Percentiles rank a stretch among this genome's conserved stretches.
phyloP scores from a whole-genome alignment of 352 stramenopile genomes.

The Phytopythium boreale region DNA sequence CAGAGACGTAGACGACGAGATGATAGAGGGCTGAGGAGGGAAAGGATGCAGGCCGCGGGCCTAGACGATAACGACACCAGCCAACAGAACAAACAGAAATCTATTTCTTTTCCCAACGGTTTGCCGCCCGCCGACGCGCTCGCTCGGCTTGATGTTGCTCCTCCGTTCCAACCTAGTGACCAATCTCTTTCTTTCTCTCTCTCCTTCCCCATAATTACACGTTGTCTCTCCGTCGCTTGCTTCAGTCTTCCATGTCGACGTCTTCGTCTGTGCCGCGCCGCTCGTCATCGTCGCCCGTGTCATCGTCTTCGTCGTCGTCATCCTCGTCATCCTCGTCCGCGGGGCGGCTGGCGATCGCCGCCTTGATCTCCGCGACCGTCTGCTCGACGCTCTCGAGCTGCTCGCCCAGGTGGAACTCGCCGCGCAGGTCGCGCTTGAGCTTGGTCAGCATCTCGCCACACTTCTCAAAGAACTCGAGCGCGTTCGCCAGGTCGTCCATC shows the following conservation, averaged over 20 bases:
- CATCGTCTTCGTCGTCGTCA: conserved; percentile 43
- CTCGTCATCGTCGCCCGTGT: conserved; percentile 26
- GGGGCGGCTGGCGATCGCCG: conserved; percentile 53
- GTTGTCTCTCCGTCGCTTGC: conserved; percentile 11
- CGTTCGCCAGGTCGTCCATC: conserved; percentile 76
- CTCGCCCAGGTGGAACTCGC: conserved; percentile 72
- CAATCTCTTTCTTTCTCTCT: conserved; percentile 1
- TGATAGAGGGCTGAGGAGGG: background rate
- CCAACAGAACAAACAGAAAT: conserved; percentile 29
- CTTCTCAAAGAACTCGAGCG: conserved; percentile 86
- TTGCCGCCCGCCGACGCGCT: background rate
- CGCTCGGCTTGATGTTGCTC: background rate
- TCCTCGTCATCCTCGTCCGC: conserved; percentile 52
- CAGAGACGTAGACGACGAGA: conserved; percentile 22
- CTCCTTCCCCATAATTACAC: conserved; percentile 12
- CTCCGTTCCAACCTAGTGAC: background rate
- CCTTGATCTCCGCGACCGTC: conserved; percentile 49
- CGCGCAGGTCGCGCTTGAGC: conserved; percentile 67
- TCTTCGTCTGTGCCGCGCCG: conserved; percentile 49
- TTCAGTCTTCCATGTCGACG: conserved; percentile 82
- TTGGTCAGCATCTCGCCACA: conserved; percentile 77
- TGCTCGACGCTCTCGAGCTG: conserved; percentile 79
- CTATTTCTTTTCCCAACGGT: conserved; percentile 22
- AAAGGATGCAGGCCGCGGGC: conserved; percentile 23
- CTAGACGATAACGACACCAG: conserved; percentile 25